These are phyloP conservation scores for Roridomyces roridus DNA, from an alignment of 768 basidiomycete genomes.

Conservation along the genomic window DNA sequence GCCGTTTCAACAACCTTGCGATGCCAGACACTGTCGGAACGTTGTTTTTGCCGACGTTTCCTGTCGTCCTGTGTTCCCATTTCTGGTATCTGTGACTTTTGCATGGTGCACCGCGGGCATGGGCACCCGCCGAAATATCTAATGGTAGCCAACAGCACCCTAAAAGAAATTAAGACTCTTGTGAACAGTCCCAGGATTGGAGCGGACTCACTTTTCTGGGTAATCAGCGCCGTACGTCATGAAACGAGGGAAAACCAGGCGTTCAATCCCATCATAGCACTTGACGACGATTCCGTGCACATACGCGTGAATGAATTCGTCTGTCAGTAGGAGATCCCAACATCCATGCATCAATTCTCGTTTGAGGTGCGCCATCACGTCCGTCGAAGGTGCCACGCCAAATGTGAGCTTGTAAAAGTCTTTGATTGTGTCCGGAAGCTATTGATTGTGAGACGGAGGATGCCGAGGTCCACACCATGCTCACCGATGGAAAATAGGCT, in stretches of 20 bases:
- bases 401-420: slow-evolving; percentile 26
- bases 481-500: slow-evolving; percentile 45
- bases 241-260: slow-evolving; percentile 37
- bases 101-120: slow-evolving; percentile 36
- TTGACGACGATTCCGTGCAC: slow-evolving; percentile 35
- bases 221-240: slow-evolving; percentile 44
- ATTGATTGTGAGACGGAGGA: neutral
- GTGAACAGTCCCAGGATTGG: too few relatives aligned
- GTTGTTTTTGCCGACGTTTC: slow-evolving; percentile 4
- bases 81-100: slow-evolving; percentile 22
- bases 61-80: slow-evolving; percentile 34
- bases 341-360: slow-evolving; percentile 38
- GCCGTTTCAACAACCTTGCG: slow-evolving; percentile 7
- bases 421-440: slow-evolving; percentile 39
- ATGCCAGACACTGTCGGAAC: slow-evolving; percentile 14
- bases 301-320: slow-evolving; percentile 34
- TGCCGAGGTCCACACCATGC: neutral
- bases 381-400: slow-evolving; percentile 14
- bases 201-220: slow-evolving; percentile 38
- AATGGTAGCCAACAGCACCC: slow-evolving; percentile 31
- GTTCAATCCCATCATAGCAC: slow-evolving; percentile 35
- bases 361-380: slow-evolving; percentile 35
- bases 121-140: slow-evolving; percentile 29
- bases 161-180: neutral
- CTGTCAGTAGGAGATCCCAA: slow-evolving; percentile 34